These are phyloP conservation scores for Pulveroboletus sp. DNA, from an alignment of 768 basidiomycete genomes.

Conservation along the genomic window DNA sequence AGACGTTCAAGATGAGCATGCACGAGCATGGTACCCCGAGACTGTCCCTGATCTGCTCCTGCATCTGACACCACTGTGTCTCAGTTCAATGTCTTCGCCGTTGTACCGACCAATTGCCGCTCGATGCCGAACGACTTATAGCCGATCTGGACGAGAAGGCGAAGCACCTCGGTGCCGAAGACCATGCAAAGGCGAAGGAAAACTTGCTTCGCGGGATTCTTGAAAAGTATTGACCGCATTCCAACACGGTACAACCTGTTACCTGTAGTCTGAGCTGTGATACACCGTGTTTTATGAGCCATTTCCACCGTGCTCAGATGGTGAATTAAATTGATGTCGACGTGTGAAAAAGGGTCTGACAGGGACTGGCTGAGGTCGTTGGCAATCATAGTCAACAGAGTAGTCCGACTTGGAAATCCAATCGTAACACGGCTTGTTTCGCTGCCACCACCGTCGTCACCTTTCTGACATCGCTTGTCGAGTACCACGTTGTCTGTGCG, in stretches of 20 bases:
- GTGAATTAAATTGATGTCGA: constrained; percentile 1
- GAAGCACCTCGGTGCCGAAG: constrained; percentile 35
- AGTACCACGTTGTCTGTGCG: neutral
- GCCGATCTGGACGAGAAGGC: constrained; percentile 49
- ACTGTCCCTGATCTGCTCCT: neutral
- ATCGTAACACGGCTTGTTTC: constrained; percentile 5
- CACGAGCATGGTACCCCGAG: constrained; percentile 43
- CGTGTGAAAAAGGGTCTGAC: constrained; percentile 23
- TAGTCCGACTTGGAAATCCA: constrained; percentile 2
- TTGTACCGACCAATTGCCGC: constrained; percentile 43
- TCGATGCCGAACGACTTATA: constrained; percentile 48
- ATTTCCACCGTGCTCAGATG: neutral
- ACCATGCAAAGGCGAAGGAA: constrained; percentile 32
- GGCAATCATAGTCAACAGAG: neutral
- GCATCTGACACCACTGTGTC: constrained; percentile 5
- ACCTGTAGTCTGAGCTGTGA: constrained; percentile 5
- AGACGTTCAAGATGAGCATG: constrained; percentile 40
- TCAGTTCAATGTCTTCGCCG: constrained; percentile 44
- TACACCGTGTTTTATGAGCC: neutral
- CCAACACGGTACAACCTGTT: neutral
- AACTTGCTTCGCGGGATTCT: constrained; percentile 32
- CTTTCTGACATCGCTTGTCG: neutral
- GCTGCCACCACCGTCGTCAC: constrained; percentile 7
- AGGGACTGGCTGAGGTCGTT: neutral
- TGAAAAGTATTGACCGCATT: constrained; percentile 26